Conservation (phyloP, 768 basidiomycete species). For the Botryobasidium botryosum region DNA sequence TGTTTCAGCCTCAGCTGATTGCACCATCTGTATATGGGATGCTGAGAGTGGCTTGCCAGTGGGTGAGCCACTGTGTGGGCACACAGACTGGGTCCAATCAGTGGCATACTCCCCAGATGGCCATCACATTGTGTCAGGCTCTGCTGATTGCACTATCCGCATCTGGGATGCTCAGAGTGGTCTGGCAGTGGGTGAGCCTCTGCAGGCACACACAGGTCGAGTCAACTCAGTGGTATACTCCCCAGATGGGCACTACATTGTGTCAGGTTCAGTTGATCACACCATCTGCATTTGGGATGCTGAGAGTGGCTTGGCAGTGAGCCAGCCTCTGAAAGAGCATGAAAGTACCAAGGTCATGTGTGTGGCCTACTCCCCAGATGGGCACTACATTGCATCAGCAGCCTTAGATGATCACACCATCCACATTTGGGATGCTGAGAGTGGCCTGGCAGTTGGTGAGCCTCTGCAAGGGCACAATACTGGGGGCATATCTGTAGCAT, state of each 20-base stretch:
- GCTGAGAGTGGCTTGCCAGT: conserved; percentile 22
- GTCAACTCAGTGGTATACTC: conserved; percentile 4
- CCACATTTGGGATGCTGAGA: conserved; percentile 28
- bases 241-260: conserved; percentile 2
- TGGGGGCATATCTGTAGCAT: conserved; percentile 24
- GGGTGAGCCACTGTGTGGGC: conserved; percentile 8
- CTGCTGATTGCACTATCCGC: conserved; percentile 26
- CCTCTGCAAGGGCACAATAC: conserved; percentile 7
- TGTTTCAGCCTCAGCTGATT: conserved; percentile 28
- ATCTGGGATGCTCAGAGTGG: conserved; percentile 30
- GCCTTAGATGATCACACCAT: conserved; percentile 27
- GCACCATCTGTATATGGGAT: conserved; percentile 29
- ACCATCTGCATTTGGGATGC: too few species aligned
- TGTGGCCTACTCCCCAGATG: conserved; percentile 23
- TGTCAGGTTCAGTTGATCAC: neutral
- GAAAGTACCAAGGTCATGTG: too few species aligned
- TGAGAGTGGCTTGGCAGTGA: too few species aligned
- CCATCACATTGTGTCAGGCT: conserved; percentile 25
- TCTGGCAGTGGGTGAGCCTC: conserved; percentile 13
- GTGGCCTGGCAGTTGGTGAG: conserved; percentile 17
- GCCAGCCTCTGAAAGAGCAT: too few species aligned
- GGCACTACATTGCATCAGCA: conserved; percentile 25
- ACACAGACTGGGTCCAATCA: conserved; percentile 20
- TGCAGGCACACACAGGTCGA: neutral
- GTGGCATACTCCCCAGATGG: conserved; percentile 28